Conservation (phyloP, 2,329 filamentous ascomycete genomes). For the Fusarium sp. region DNA sequence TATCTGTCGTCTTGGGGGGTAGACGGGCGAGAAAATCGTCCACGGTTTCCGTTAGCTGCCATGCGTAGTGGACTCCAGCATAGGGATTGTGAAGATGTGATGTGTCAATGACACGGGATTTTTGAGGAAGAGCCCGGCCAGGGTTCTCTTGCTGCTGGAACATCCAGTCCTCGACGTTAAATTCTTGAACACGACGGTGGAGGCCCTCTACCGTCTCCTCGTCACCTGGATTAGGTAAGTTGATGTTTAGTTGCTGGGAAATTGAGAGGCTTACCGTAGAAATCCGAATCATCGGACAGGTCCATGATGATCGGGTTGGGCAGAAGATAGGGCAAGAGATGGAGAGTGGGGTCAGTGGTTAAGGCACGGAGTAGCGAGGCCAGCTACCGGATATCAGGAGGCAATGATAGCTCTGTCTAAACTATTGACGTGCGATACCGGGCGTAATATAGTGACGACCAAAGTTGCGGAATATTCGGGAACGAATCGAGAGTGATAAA, state of each 20-base stretch:
- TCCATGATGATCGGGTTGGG: conserved; percentile 51
- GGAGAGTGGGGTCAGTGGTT: neutral
- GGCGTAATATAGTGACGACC: neutral
- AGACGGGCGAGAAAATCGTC: conserved; percentile 78
- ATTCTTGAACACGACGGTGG: conserved; percentile 64
- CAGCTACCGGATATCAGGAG: neutral
- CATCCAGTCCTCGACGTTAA: conserved; percentile 66
- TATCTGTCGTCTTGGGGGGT: conserved; percentile 74
- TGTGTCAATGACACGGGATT: conserved; percentile 33
- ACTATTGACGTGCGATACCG: too few relatives aligned
- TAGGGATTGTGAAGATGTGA: conserved; percentile 71
- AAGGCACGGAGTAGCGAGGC: neutral
- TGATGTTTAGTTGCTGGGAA: neutral
- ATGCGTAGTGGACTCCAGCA: conserved; percentile 67
- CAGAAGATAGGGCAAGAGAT: too few relatives aligned
- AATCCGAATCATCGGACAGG: conserved; percentile 66
- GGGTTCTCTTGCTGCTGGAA: conserved; percentile 46
- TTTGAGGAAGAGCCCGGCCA: conserved; percentile 46
- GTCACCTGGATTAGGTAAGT: conserved; percentile 65
- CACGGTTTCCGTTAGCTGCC: conserved; percentile 76
- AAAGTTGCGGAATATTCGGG: neutral
- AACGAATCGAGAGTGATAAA: neutral
- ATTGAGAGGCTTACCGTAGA: conserved; percentile 63
- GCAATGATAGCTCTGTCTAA: neutral
- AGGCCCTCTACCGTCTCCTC: conserved; percentile 64